phyloP scores from a whole-genome alignment of 2,329 filamentous ascomycete species.

The Elsinoe fawcettii region DNA sequence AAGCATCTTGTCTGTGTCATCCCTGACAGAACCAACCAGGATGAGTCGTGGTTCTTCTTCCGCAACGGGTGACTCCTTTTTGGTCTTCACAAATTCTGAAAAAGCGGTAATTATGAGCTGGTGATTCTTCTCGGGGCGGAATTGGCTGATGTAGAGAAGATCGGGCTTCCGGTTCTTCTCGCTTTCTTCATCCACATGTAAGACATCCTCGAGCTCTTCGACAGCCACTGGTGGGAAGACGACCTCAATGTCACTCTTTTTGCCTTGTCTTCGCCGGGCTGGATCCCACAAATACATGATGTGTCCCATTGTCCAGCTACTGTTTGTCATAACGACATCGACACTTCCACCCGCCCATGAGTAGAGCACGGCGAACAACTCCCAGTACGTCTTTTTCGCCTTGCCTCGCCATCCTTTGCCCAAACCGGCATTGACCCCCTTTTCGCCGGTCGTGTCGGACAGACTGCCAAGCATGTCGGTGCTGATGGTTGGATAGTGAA shows the following conservation, averaged over 20 bases:
- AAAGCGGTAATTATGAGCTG: conserved; percentile 78
- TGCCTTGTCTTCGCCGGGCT: conserved; percentile 34
- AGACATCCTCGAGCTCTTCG: conserved; percentile 65
- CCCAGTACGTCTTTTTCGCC: conserved; percentile 78
- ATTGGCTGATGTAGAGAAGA: conserved; percentile 91
- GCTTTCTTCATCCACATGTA: conserved; percentile 62
- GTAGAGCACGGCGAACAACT: conserved; percentile 74
- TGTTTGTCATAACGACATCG: conserved; percentile 97
- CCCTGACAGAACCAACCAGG: conserved; percentile 85
- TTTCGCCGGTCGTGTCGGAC: conserved; percentile 49
- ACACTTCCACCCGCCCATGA: conserved; percentile 72
- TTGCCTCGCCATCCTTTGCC: conserved; percentile 63
- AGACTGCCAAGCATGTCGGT: conserved; percentile 92
- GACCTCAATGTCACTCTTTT: conserved; percentile 56
- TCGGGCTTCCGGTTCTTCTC: conserved; percentile 63
- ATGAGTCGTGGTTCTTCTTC: conserved; percentile 56
- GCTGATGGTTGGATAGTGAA: conserved; percentile 96
- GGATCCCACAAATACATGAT: conserved; percentile 70
- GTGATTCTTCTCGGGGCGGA: conserved; percentile 96
- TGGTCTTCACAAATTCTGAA: conserved; percentile 46
- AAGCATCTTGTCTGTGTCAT: conserved; percentile 67
- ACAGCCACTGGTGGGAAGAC: conserved; percentile 93
- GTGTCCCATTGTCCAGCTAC: conserved; percentile 83
- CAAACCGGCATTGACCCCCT: conserved; percentile 75
- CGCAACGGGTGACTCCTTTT: conserved; percentile 34